Evolutionary conservation across 2,329 filamentous ascomycete species (phyloP), one percentile per base, ranked within the genome.

Genomic region (Penicillium sp.): DNA sequence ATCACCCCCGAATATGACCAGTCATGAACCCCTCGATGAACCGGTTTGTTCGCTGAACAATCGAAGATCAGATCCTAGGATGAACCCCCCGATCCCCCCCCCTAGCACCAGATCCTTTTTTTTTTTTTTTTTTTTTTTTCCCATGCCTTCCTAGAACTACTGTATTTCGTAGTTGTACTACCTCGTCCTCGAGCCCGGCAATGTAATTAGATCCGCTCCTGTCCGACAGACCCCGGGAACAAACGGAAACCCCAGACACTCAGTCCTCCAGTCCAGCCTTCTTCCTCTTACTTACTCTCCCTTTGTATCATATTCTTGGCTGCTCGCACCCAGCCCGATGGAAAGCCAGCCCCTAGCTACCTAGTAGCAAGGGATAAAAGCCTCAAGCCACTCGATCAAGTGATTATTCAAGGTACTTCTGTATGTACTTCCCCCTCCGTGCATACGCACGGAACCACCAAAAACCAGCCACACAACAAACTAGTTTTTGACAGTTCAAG

Each of bases 11-110:
- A 47, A 58, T 62, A 49, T 69, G 68, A 70, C 59, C 42, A 58
- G 58, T 69, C 67, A 61, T 30, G 68, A 70, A 69, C 68, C 22
- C 47, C 40, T 62, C 59, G 59, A 61, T 62, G 55, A 53, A 49
- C 28, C 38, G 53, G 51, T 44, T 60, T 54, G 33, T 49, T 37
- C 26, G 26, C 13, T 17, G 9, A 26, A 26, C 42, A 26, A 51
- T 22, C 49, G 49, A 12, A 33, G 53, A 44, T 44, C 53, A 33
- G 53, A 44, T 44, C 53, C n/a, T n/a, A 51, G 44, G 24, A 28
- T 2, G 9, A 33, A 33, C 12, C 30, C 30, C 30, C 4, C 28
- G 19, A 26, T 15, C 44, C 49, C 30, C 28, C 2, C 28, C 47
- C n/a, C 49, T 22, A 51, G 5, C 26, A 22, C 12, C 28, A 49